Evolutionary conservation across 441 rosid genomes (phyloP), one percentile per base, ranked within the genome.

Genomic region (Cnidoscolus chayamansa): DNA sequence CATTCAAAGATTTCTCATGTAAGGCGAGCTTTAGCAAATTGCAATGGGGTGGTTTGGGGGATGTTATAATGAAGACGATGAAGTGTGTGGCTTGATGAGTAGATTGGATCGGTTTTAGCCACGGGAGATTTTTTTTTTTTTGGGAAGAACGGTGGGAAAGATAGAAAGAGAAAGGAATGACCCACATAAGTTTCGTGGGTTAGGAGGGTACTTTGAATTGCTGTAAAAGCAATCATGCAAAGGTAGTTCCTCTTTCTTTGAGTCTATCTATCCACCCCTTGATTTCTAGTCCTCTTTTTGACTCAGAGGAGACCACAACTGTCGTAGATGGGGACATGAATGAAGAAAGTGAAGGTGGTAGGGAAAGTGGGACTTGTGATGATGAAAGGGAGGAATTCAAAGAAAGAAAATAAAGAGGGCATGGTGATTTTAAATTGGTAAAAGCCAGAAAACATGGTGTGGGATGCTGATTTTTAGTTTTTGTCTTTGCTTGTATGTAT

Each of bases 311-410:
- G 85, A 76, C 79, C 79, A 17, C 10, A 31, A 60, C 57, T 67
- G 65, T 65, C 65, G 73, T 57, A 49, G 73, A 67, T 63, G 79
- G 81, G 64, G 84, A 72, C 85, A 68, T 61, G 81, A 40, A 68
- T 61, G 81, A 40, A 9, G 88, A 78, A 80, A 84, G 85, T 76
- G 85, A 75, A 65, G 81, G 82, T 66, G 78, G 77, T 51, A 48
- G 60, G 70, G 65, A 63, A 75, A 48, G 81, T 63, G 83, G 84
- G 81, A 58, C 77, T 74, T 50, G 76, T 70, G 81, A 80, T 76
- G 74, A 83, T 80, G 85, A 73, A 76, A 80, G 70, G 40, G 10
- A 10, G 25, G 54, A 47, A 66, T 15, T 51, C 20, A 59, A 63
- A 51, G 48, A 60, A 45, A 70, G 7, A 3, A 37, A 25, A 25